Evolutionary conservation across 169 alveolate species (phyloP).

Genomic region (Eimeria sp.): DNA sequence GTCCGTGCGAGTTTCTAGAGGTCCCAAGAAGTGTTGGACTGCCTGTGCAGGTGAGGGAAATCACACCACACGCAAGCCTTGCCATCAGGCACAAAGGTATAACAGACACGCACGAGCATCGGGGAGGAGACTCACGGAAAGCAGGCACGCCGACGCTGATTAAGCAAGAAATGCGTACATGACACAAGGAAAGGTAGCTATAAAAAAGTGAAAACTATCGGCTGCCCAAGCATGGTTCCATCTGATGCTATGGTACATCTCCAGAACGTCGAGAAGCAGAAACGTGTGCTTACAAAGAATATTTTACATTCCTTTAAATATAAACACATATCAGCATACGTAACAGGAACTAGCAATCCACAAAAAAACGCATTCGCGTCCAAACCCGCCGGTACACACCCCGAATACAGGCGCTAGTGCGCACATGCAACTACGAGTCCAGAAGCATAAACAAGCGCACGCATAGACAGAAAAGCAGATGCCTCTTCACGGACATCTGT

Average conservation of each 20-base stretch:
- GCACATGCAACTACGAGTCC: background rate
- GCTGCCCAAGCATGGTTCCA: background rate
- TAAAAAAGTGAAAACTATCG: background rate
- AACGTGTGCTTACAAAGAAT: background rate
- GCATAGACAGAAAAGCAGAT: background rate
- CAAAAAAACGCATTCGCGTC: background rate
- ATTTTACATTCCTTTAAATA: background rate
- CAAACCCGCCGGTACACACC: background rate
- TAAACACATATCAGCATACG: background rate
- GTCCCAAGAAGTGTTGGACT: slow-evolving; percentile 24
- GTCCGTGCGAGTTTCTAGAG: slow-evolving; percentile 31
- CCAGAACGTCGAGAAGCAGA: background rate
- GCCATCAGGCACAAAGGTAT: background rate
- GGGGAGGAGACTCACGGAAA: background rate
- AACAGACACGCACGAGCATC: background rate
- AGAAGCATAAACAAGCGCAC: background rate
- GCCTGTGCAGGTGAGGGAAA: slow-evolving; percentile 1
- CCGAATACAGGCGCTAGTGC: background rate
- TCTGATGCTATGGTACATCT: background rate
- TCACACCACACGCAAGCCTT: background rate
- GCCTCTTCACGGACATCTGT: background rate
- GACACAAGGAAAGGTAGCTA: background rate
- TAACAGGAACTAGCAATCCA: too few relatives aligned
- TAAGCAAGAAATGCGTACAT: background rate
- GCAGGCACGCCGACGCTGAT: background rate